Percentiles rank a stretch among this genome's conserved stretches.
These are phyloP conservation scores for Chlorencoelia australis DNA, from an alignment of 2,329 filamentous ascomycete genomes.

Conservation along the genomic window DNA sequence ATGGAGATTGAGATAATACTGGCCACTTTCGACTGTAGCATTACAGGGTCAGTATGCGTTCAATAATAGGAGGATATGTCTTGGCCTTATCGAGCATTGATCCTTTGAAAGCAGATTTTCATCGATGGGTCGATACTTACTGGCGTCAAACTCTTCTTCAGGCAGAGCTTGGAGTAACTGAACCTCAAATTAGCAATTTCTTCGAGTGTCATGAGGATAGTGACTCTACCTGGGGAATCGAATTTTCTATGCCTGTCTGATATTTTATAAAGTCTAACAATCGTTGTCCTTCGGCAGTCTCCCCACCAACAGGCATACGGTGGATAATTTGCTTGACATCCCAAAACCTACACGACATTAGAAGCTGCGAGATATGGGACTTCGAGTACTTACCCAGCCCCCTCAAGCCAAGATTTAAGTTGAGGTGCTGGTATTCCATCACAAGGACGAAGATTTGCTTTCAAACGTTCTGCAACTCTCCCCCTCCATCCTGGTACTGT, in stretches of 20 bases:
- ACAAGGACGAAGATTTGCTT: constrained; percentile 18
- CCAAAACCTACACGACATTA: constrained; percentile 20
- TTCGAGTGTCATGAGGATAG: not conserved
- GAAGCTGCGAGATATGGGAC: not conserved
- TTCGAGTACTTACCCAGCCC: constrained; percentile 19
- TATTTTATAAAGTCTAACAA: constrained; percentile 4
- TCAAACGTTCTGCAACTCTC: constrained; percentile 19
- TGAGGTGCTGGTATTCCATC: constrained; percentile 22
- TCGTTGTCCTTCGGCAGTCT: not conserved
- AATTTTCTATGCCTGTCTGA: constrained; percentile 10
- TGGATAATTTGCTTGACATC: constrained; percentile 23
- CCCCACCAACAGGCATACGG: constrained; percentile 17
- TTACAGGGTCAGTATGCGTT: constrained; percentile 9
- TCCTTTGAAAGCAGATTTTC: no score
- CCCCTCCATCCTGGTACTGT: constrained; percentile 20
- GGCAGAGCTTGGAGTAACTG: constrained; percentile 16
- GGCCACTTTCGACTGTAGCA: constrained; percentile 16
- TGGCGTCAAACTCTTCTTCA: constrained; percentile 3
- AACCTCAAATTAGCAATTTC: constrained; percentile 1
- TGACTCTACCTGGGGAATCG: constrained; percentile 4
- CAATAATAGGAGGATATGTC: constrained; percentile 10
- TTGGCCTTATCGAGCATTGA: not conserved
- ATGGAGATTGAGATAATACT: constrained; percentile 22
- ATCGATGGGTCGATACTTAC: no score
- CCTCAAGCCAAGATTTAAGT: constrained; percentile 24